These are phyloP conservation scores for Kwoniella shivajii DNA, from an alignment of 1,284 basidiomycete genomes.

Conservation along the genomic window DNA sequence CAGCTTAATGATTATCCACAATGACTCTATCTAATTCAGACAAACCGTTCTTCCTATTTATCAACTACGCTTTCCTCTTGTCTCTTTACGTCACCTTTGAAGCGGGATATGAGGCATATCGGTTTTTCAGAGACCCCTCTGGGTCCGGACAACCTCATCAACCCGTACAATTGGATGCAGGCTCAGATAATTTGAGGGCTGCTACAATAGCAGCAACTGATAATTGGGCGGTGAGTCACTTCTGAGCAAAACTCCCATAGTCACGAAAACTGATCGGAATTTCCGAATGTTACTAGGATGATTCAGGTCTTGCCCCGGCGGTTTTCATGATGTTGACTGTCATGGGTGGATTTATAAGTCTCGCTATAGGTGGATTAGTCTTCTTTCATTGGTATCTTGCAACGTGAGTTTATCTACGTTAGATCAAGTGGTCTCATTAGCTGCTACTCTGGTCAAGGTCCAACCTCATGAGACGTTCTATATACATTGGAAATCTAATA, in stretches of 20 bases:
- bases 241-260: background rate
- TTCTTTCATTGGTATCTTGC: slow-evolving; percentile 78
- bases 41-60: slow-evolving; percentile 80
- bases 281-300: slow-evolving; percentile 58
- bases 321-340: slow-evolving; percentile 70
- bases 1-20: background rate
- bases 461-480: background rate
- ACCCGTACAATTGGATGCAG: background rate
- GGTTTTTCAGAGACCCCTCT: slow-evolving; percentile 61
- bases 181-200: background rate
- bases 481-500: background rate
- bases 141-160: slow-evolving; percentile 1
- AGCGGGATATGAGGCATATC: slow-evolving; percentile 63
- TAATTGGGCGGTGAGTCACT: slow-evolving; percentile 5
- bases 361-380: slow-evolving; percentile 75
- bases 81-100: slow-evolving; percentile 65
- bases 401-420: slow-evolving; percentile 59
- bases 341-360: slow-evolving; percentile 64
- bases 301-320: slow-evolving; percentile 61
- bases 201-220: background rate
- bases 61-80: slow-evolving; percentile 67
- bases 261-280: slow-evolving; percentile 3
- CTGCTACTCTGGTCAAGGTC: too few species aligned
- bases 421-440: too few species aligned
- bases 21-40: slow-evolving; percentile 49